Evolutionary conservation across 208 protist species (phyloP), one percentile per base, ranked within the genome.

Genomic region (Lotmaria passim): DNA sequence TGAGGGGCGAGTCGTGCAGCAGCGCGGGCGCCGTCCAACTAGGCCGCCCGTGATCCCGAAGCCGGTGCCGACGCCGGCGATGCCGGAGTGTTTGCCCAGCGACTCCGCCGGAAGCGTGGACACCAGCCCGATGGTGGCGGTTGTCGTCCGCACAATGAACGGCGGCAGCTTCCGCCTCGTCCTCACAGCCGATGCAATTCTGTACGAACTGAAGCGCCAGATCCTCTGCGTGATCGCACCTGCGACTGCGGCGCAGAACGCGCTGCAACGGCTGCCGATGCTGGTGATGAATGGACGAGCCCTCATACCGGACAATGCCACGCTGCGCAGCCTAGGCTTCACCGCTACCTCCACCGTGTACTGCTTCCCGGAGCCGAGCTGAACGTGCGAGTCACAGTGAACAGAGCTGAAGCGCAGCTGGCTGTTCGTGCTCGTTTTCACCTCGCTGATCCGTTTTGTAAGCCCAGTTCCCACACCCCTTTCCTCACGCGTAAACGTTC

Each of bases 141-240:
- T 72, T n/a, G 50, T 60, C 6, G 65, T 75, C 41, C 68, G 65
- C 55, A 70, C 65, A 17, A 79, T 79, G 68, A 75, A 70, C 68
- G 68, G 59, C 31, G 59, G 36, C 26, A 75, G 64, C 57, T 73
- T 74, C 74, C 26, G 38, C 33, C 39, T 79, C 8, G 24, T 34
- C 0, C 23, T 47, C 59, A 57, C 58, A 10, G 12, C 14, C 19
- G 59, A 65, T 28, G 59, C 56, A 24, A 51, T 48, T 12, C 41
- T 75, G 21, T 51, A 55, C 21, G 65, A 73, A 8, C 60, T 75
- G 44, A 75, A 79, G 74, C 68, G 38, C 3, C 74, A 64, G 26
- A 59, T 75, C 53, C 53, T 69, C n/a, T 31, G 59, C n/a, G n/a
- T 64, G 5, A 61, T 78, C 39, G 56, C 61, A 31, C 56, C 71